phyloP scores from a whole-genome alignment of 441 rosid genomes.

The Lepidium campestre region DNA sequence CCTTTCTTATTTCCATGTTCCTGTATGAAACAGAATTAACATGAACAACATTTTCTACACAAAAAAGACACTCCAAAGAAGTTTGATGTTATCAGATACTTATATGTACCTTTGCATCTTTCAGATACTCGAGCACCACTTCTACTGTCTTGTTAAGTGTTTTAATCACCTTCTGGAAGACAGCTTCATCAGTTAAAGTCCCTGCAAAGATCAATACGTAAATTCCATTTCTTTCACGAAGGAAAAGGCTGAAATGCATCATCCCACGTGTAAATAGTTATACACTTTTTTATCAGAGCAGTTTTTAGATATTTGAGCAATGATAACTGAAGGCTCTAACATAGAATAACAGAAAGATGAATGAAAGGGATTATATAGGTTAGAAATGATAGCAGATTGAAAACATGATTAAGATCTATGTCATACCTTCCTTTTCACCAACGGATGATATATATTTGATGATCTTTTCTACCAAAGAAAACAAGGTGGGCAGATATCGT shows the following conservation, averaged over 20 bases:
- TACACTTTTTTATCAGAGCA: background rate
- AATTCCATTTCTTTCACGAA: background rate
- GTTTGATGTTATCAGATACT: slow-evolving; percentile 4
- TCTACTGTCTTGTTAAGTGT: slow-evolving; percentile 62
- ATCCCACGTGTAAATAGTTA: background rate
- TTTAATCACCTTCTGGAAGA: slow-evolving; percentile 49
- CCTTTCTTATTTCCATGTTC: slow-evolving; percentile 80
- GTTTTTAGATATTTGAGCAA: background rate
- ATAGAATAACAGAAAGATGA: background rate
- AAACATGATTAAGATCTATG: background rate
- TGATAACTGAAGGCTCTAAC: background rate
- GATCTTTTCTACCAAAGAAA: slow-evolving; percentile 81
- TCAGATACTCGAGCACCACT: slow-evolving; percentile 66
- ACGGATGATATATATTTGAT: slow-evolving; percentile 52
- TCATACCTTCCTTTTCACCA: slow-evolving; percentile 55
- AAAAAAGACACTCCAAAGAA: background rate
- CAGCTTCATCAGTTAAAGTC: slow-evolving; percentile 35
- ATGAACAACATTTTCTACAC: slow-evolving; percentile 7
- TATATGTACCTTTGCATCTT: slow-evolving; percentile 73
- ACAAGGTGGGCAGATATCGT: slow-evolving; percentile 51
- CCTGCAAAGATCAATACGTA: slow-evolving; percentile 28
- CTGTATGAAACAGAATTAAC: slow-evolving; percentile 36
- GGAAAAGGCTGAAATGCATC: background rate
- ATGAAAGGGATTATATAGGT: background rate
- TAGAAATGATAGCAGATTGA: background rate